Base-by-base conservation (phyloP, 2,329 filamentous ascomycete genomes). In the Nemania serpens region DNA sequence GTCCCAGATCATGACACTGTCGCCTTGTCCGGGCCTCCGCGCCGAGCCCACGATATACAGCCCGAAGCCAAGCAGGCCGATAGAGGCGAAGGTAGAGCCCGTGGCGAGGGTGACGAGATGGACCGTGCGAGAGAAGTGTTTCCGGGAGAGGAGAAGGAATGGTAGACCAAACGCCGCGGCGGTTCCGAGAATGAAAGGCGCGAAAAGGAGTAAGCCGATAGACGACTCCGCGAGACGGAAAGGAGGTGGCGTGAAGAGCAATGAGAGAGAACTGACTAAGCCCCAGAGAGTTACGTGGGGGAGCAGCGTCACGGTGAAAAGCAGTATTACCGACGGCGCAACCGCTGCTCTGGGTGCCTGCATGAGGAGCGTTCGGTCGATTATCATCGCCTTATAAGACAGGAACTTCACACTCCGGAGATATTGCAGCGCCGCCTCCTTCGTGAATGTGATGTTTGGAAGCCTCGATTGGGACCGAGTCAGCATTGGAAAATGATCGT, bases 241-340 rank as follows among this genome's bases (percentile, higher is more conserved):
- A 0, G 82, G 82, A 51, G 76, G 68, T 1, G 77, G 74, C 1
- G 75, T 69, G 64, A 85, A 81, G 22, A 85, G 70, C 2, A 82
- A 73, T 5, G 81, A 79, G 13, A 85, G 69, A 0, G 79, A 79
- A 20, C 74, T 69, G 0, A 77, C 66, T 9, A 84, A 59, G 11
- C 79, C 79, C 79, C 83, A 84, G 10, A 85, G 75, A 0, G 77
- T 70, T 11, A 77, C 76, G 45, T 76, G 71, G 0, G 83, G 80
- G 1, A 85, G 73, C 22, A 80, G 69, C 0, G 81, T 77, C 1
- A 79, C 71, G 5, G 79, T 58, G 22, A 80, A 77, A 13, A 83
- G 74, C 1, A 86, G 74, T 13, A 76, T 55, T 0, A 81, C 81
- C 0, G 81, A 83, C 1, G 84, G 84, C 0, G 84, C 80, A 13